phyloP scores from a whole-genome alignment of 805 yeast species.

The Schwanniomyces yamadae region DNA sequence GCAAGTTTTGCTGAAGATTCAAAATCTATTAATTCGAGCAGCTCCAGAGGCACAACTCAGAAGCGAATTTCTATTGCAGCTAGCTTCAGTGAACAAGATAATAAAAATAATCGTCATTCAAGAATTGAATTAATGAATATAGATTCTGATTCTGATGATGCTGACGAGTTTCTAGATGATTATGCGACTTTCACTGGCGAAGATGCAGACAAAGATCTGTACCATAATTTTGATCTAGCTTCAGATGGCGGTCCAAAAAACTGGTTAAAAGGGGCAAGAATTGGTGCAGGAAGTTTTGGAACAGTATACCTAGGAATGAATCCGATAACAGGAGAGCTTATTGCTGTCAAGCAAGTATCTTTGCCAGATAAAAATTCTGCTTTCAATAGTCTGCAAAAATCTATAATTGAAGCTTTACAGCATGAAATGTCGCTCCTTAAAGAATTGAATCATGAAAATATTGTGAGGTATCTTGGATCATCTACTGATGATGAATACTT shows the following conservation, averaged over 20 bases:
- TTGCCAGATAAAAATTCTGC: conserved; percentile 47
- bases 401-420: conserved; percentile 77
- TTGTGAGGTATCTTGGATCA: conserved; percentile 89
- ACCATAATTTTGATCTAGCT: conserved; percentile 2
- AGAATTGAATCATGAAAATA: conserved; percentile 84
- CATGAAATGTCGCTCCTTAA: conserved; percentile 77
- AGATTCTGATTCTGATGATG: conserved; percentile 39
- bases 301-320: conserved; percentile 91
- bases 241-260: conserved; percentile 52
- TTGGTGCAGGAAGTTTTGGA: conserved; percentile 95
- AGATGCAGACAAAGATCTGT: conserved; percentile 6
- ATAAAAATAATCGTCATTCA: conserved; percentile 34
- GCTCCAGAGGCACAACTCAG: conserved; percentile 6
- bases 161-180: conserved; percentile 37
- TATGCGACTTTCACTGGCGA: conserved; percentile 14
- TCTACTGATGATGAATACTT: conserved; percentile 67
- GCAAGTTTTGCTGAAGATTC: conserved; percentile 14
- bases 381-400: conserved; percentile 26
- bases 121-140: conserved; percentile 47
- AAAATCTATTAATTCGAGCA: conserved; percentile 14
- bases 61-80: conserved; percentile 28
- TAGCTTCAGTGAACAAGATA: conserved; percentile 24
- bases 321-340: conserved; percentile 86
- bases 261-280: conserved; percentile 91
- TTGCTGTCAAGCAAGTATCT: conserved; percentile 96